Conservation (phyloP, 768 basidiomycete genomes). For the Leccinum sublutescens region DNA sequence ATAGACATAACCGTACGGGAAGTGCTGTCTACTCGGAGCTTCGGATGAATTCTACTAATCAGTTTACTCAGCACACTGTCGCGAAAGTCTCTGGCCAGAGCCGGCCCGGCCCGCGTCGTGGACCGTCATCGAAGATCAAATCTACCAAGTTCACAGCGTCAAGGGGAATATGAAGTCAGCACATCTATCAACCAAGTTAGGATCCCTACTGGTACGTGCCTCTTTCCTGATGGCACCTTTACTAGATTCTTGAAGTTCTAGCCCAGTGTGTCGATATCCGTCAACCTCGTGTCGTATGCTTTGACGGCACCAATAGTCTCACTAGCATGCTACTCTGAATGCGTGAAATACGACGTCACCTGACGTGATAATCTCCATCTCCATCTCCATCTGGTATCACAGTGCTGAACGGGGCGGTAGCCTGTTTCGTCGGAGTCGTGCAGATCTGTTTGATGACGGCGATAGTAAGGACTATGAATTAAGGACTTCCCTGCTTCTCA, state of each 20-base stretch:
- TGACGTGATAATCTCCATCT: too few species aligned
- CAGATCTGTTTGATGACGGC: background rate
- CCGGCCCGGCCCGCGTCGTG: background rate
- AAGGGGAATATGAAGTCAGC: background rate
- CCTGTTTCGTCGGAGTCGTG: background rate
- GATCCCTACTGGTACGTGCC: too few species aligned
- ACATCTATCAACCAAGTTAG: background rate
- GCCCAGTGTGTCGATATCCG: too few species aligned
- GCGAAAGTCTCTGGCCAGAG: background rate
- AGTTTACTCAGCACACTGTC: background rate
- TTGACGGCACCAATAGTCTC: background rate
- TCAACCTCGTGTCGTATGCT: background rate
- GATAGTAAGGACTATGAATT: background rate
- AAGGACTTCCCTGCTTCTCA: background rate
- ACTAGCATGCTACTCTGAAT: background rate
- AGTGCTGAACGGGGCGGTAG: background rate
- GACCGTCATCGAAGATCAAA: background rate
- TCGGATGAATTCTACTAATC: background rate
- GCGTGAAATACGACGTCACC: too few species aligned
- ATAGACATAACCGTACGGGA: constrained; percentile 16
- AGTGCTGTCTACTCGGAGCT: background rate
- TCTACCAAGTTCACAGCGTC: background rate
- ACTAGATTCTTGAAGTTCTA: too few species aligned
- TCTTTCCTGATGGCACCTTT: too few species aligned
- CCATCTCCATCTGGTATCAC: too few species aligned